A percentile compares a stretch with the other conserved stretches of the same genome.
These are phyloP conservation scores for Ophiostoma novo-ulmi DNA, from an alignment of 2,329 filamentous ascomycete genomes.

Conservation along the genomic window DNA sequence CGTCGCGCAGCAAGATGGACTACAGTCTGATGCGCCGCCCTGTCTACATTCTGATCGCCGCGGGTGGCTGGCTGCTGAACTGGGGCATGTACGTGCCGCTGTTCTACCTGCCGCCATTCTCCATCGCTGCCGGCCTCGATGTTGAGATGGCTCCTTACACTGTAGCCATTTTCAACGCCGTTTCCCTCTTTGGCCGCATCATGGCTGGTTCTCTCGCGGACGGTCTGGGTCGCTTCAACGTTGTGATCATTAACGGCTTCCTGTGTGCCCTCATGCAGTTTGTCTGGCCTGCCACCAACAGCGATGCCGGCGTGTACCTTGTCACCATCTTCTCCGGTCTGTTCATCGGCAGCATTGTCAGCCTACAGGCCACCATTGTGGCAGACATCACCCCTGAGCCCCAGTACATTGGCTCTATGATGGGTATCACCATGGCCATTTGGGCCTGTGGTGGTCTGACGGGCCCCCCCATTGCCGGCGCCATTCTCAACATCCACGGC, in stretches of 20 bases:
- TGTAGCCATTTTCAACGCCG: conserved; percentile 39
- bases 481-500: conserved; percentile 37
- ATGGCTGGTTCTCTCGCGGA: conserved; percentile 35
- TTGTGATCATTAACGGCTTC: conserved; percentile 48
- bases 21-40: conserved; percentile 29
- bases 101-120: conserved; percentile 22
- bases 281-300: conserved; percentile 47
- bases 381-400: conserved; percentile 66
- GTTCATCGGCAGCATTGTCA: conserved; percentile 59
- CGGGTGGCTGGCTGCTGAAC: conserved; percentile 28
- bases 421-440: conserved; percentile 58
- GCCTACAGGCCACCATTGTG: conserved; percentile 57
- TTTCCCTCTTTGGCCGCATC: conserved; percentile 25
- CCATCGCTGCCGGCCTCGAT: conserved; percentile 29
- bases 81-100: conserved; percentile 32
- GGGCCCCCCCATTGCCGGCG: conserved; percentile 63
- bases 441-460: conserved; percentile 61
- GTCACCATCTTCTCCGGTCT: conserved; percentile 68
- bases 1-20: conserved; percentile 32
- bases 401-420: conserved; percentile 60
- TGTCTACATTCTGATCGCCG: conserved; percentile 32
- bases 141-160: conserved; percentile 34
- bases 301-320: conserved; percentile 54
- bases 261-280: conserved; percentile 44
- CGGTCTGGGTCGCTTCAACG: conserved; percentile 43